These are phyloP conservation scores for Tulasnella sp. DNA, from an alignment of 768 basidiomycete genomes.

Conservation along the genomic window DNA sequence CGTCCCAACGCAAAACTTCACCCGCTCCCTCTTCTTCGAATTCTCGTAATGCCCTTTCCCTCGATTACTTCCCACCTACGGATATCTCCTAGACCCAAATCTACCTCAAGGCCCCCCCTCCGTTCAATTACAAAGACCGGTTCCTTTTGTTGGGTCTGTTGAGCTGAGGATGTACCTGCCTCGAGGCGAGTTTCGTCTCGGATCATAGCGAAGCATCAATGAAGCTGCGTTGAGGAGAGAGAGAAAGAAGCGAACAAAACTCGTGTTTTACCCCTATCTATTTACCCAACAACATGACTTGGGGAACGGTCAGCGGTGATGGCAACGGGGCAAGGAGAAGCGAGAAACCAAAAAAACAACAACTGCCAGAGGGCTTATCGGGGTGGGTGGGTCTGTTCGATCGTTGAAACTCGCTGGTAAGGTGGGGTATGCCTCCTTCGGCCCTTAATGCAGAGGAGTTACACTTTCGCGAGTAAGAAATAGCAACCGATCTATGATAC, in stretches of 20 bases:
- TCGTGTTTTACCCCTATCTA: slow-evolving; percentile 17
- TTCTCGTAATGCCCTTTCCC: background rate
- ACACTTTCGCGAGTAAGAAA: background rate
- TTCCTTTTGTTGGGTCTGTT: background rate
- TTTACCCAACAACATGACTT: background rate
- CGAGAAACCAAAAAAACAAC: background rate
- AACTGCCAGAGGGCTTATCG: background rate
- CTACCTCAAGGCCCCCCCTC: background rate
- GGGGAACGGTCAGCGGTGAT: background rate
- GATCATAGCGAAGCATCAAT: background rate
- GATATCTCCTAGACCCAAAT: slow-evolving; percentile 2
- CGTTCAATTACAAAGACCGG: background rate
- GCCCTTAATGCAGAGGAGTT: background rate
- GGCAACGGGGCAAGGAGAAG: background rate
- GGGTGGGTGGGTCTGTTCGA: background rate
- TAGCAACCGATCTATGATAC: background rate
- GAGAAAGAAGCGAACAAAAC: background rate
- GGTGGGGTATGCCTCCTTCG: background rate
- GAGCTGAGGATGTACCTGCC: slow-evolving; percentile 10
- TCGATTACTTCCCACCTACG: slow-evolving; percentile 2
- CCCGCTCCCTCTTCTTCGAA: background rate
- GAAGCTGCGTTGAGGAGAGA: background rate
- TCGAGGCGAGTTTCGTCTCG: slow-evolving; percentile 16
- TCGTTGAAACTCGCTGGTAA: background rate
- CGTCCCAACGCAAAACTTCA: no score